Evolutionary conservation across 2,329 filamentous ascomycete species (phyloP), one percentile per base, ranked within the genome.

Genomic region (Hypoxylon sp.): DNA sequence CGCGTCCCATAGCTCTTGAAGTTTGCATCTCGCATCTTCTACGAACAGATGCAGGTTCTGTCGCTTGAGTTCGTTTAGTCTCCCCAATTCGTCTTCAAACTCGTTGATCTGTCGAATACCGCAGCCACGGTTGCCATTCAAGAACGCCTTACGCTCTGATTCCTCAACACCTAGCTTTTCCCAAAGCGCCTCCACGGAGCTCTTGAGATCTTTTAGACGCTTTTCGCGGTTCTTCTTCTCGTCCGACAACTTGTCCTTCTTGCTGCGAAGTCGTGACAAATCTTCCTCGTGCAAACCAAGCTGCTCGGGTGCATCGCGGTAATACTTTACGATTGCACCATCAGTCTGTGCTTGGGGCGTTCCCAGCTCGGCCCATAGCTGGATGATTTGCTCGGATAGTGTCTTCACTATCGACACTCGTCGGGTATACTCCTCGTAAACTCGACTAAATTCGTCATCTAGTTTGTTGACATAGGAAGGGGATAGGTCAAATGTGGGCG

Each of bases 31-130:
- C 19, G 94, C 91, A 80, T 99, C 95, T 76, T 98, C 95, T 10
- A 99, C 93, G 73, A 99, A 99, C 4, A 98, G 79, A 75, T 97
- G 94, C 66, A 99, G 84, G 73, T 99, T 97, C 76, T 99, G 92
- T 71, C 91, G 86, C 82, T 99, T 99, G 61, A 98, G 85, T 77
- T 98, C 94, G 70, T 96, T 95, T 49, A 99, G 80, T 49, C 93
- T 87, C 3, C 86, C 83, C 46, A 98, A 84, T 79, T 99, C 95
- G 65, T 97, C 93, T 77, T 98, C 93, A 70, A 94, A 97, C 78
- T 98, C 94, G 74, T 97, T 97, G 79, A 97, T 97, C 67, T 93
- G 91, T 61, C 94, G 87, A 56, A 98, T 82, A 13, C 94, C 94
- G 71, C 92, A 97, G 55, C 96, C 96, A 39, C 94, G 90, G 79